Evolutionary conservation across 2,329 filamentous ascomycete species (phyloP), one percentile per base, ranked within the genome.

Genomic region (Trichoderma sp.): DNA sequence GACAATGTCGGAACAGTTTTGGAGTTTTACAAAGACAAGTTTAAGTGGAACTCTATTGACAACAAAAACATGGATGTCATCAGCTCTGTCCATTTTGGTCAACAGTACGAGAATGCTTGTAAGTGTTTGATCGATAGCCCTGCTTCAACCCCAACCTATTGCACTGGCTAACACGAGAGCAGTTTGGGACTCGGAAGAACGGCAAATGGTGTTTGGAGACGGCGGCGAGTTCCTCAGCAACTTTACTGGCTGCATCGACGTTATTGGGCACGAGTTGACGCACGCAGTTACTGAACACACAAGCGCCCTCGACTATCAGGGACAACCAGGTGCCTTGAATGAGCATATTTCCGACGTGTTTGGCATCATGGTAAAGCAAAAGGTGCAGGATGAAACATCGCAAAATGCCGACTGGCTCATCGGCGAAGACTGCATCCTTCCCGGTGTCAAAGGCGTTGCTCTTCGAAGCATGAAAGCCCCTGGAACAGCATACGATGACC

Each of bases 301-400:
- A 3, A 83, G 82, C 12, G 82, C 83, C 1, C 82, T 89, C 9
- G 79, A 84, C 65, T 89, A 89, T 75, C 74, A 78, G n/a, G 83
- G 81, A 47, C 84, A 89, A 76, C 79, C 84, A 15, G 87, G 87
- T 20, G 87, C 87, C 15, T 80, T 89, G 50, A 89, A 89, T 72
- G 87, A 89, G 77, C 85, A 87, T 73, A 74, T 88, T 36, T 85
- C 87, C 0, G 87, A 89, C 74, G 84, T 85, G 1, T 88, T 88
- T 74, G 87, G 86, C 71, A 84, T 86, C 77, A 88, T 89, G 85
- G 79, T 86, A 72, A 87, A 88, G 80, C 87, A 89, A 77, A 83
- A 82, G 74, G 81, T 82, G 9, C 80, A 86, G 68, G 73, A 85
- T 26, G 82, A 85, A 74, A 82, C 79, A 11, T 80, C 84, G 1